A percentile compares a stretch with the other conserved stretches of the same genome.
These are phyloP conservation scores for Closterium sp. DNA, from an alignment of 139 green algal genomes.

Conservation along the genomic window DNA sequence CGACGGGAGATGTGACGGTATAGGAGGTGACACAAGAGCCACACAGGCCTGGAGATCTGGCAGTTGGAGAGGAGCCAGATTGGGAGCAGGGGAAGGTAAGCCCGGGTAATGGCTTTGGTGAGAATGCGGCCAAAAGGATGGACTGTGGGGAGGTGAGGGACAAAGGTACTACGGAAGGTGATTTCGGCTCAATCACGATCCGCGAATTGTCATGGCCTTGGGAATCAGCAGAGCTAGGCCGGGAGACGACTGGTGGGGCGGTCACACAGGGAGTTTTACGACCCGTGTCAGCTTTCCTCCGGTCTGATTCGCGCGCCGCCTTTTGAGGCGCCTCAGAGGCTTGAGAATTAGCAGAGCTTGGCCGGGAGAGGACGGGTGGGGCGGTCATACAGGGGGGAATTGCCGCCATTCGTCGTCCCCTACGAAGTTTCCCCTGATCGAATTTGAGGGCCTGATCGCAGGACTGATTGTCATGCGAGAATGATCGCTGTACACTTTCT, in stretches of 20 bases:
- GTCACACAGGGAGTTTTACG: not conserved
- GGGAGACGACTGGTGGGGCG: not conserved
- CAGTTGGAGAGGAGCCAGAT: not conserved
- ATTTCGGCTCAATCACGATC: not conserved
- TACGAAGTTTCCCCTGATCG: too few relatives aligned
- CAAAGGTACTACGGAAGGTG: too few relatives aligned
- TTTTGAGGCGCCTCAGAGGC: too few relatives aligned
- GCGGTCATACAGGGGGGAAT: too few relatives aligned
- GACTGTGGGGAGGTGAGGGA: not conserved
- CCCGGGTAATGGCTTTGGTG: not conserved
- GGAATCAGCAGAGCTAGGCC: not conserved
- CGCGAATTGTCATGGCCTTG: not conserved
- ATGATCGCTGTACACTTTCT: not conserved
- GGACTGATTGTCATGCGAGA: not conserved
- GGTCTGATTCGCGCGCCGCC: not conserved
- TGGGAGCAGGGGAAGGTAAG: not conserved
- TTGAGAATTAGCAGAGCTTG: too few relatives aligned
- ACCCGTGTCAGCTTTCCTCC: not conserved
- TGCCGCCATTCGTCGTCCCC: too few relatives aligned
- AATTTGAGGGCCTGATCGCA: not conserved
- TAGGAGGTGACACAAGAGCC: not conserved
- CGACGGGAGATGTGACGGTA: not conserved
- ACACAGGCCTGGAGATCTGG: not conserved
- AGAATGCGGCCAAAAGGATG: not conserved
- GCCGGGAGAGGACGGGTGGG: too few relatives aligned